Percentiles rank a stretch among this genome's conserved stretches.
phyloP scores from a whole-genome alignment of 495 filamentous ascomycete genomes.

The Polyplosphaeria fusca region DNA sequence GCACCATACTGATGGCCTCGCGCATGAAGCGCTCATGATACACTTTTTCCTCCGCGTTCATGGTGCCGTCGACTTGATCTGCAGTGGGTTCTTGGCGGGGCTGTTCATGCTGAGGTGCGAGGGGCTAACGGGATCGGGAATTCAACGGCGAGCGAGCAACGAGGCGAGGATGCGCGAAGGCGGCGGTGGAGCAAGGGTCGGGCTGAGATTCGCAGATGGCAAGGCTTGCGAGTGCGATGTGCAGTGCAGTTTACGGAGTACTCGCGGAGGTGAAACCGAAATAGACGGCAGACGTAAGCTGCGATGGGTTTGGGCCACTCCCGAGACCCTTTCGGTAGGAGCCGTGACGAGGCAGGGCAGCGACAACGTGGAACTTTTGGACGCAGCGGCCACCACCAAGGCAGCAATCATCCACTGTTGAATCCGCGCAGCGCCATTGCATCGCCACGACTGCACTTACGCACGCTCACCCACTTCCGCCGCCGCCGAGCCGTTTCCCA shows the following conservation, averaged over 20 bases:
- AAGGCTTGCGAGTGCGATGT: not conserved
- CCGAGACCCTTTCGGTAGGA: conserved; percentile 9
- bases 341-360: too few relatives aligned
- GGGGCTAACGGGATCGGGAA: not conserved
- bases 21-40: conserved; percentile 47
- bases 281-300: conserved; percentile 17
- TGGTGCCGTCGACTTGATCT: conserved; percentile 9
- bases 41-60: conserved; percentile 25
- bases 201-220: not conserved
- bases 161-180: not conserved
- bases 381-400: not conserved
- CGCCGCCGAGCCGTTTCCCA: not conserved
- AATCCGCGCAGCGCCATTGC: not conserved
- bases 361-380: conserved; percentile 23
- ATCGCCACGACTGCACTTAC: conserved; percentile 17
- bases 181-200: not conserved
- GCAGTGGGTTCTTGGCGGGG: conserved; percentile 7
- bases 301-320: not conserved
- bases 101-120: conserved; percentile 4
- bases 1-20: conserved; percentile 44
- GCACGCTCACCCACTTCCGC: conserved; percentile 6
- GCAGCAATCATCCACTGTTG: conserved; percentile 6
- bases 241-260: not conserved
- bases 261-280: conserved; percentile 12
- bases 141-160: not conserved